phyloP scores from a whole-genome alignment of 805 yeast genomes.

The Metschnikowia borealis region DNA sequence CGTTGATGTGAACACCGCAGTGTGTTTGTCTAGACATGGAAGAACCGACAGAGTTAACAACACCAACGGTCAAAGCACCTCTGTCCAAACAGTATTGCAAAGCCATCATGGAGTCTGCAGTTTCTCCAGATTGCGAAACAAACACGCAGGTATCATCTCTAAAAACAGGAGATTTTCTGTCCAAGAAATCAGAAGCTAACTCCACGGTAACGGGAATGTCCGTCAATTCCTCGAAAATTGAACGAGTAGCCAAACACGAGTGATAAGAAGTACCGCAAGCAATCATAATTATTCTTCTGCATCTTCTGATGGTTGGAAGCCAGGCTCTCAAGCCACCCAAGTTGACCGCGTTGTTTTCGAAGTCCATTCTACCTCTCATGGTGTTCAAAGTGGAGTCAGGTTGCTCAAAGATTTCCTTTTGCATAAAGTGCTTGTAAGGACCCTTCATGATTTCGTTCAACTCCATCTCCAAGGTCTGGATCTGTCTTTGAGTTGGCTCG shows the following conservation, averaged over 20 bases:
- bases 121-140: slow-evolving; percentile 98
- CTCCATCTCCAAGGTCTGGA: slow-evolving; percentile 95
- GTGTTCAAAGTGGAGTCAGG: slow-evolving; percentile 98
- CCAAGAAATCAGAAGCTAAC: slow-evolving; percentile 91
- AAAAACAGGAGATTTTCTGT: slow-evolving; percentile 93
- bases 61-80: slow-evolving; percentile 96
- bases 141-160: slow-evolving; percentile 97
- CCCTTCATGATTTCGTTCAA: slow-evolving; percentile 98
- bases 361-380: slow-evolving; percentile 98
- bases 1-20: slow-evolving; percentile 99
- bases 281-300: slow-evolving; percentile 94
- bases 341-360: slow-evolving; percentile 68
- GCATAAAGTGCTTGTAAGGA: slow-evolving; percentile 93
- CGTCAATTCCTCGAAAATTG: slow-evolving; percentile 92
- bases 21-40: slow-evolving; percentile 94
- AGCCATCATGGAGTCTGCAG: slow-evolving; percentile 95
- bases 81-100: slow-evolving; percentile 93
- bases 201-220: slow-evolving; percentile 93
- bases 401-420: slow-evolving; percentile 97
- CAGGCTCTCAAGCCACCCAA: slow-evolving; percentile 87
- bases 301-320: slow-evolving; percentile 85
- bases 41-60: slow-evolving; percentile 96
- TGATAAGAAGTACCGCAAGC: slow-evolving; percentile 99
- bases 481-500: slow-evolving; percentile 90
- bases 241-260: slow-evolving; percentile 95